Evolutionary conservation across 371 early-diverging fungal genomes (phyloP).

Genomic region (Neoconidiobolus thromboides): DNA sequence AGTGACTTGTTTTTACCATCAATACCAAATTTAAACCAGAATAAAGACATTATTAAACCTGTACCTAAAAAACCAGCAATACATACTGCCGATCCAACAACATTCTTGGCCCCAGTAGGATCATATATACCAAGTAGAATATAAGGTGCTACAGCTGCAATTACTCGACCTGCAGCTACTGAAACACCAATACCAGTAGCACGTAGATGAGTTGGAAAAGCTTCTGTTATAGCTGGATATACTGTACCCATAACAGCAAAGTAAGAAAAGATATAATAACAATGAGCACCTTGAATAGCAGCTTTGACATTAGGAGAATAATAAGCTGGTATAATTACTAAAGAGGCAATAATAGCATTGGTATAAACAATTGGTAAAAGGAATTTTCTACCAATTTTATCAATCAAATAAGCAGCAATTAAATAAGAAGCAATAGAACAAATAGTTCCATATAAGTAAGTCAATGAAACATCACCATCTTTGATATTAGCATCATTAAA

Average conservation of each 20-base stretch:
- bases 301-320: not conserved
- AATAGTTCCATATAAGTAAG: slow-evolving; percentile 6
- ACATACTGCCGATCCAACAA: not conserved
- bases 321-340: slow-evolving; percentile 6
- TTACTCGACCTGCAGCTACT: slow-evolving; percentile 7
- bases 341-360: slow-evolving; percentile 5
- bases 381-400: slow-evolving; percentile 6
- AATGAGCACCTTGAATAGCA: slow-evolving; percentile 4
- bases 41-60: not conserved
- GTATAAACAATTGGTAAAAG: slow-evolving; percentile 7
- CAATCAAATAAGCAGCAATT: slow-evolving; percentile 1
- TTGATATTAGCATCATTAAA: not conserved
- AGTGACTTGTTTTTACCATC: slow-evolving; percentile 2
- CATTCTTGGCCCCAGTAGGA: not conserved
- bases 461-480: slow-evolving; percentile 4
- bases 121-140: slow-evolving; percentile 3
- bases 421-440: slow-evolving; percentile 5
- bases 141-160: slow-evolving; percentile 6
- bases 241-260: not conserved
- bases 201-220: slow-evolving; percentile 8
- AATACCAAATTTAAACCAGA: not conserved
- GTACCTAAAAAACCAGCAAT: not conserved
- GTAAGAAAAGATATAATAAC: slow-evolving; percentile 6
- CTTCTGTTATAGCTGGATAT: slow-evolving; percentile 7
- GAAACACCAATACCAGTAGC: slow-evolving; percentile 9